Evolutionary conservation across 2,329 filamentous ascomycete genomes (phyloP), one percentile per base, ranked within the genome.

Genomic region (Hymenoscyphus scutula): DNA sequence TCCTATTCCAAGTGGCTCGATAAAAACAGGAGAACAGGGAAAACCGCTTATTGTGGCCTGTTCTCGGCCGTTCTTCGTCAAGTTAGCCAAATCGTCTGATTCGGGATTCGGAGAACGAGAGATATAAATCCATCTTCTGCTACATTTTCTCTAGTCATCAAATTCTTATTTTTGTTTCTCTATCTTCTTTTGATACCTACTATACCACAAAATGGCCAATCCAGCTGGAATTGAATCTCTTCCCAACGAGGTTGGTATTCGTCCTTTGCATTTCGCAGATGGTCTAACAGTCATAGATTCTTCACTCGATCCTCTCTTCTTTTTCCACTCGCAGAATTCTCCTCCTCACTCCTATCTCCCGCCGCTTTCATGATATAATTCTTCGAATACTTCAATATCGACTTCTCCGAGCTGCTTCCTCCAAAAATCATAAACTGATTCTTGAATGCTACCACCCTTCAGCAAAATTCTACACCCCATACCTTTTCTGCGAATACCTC

Each of bases 401-500:
- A 37, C 79, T 92, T 1, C 76, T 87, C 55, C 74, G 81, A 23
- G 84, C 85, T 23, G 81, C 85, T 4, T 77, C 82, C 2, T 76
- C 89, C 7, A 63, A 63, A 57, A 82, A 85, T 41, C 84, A 91
- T 71, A 84, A 87, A 60, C 76, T 95, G 45, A 84, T 93, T 41
- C 83, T 96, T 51, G 90, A 94, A 77, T 91, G 89, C 74, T 93
- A 89, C 71, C 90, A 89, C 66, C 91, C 90, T 0, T 85, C 81
- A 65, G 86, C 83, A 27, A 88, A 87, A 74, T 79, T 89, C 57
- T 87, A 83, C 5, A 87, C 89, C 23, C 88, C 90, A 0, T 87
- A 86, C 60, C 80, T 92, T 13, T 82, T 83, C 72, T 93, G 90
- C 75, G 80, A 85, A 53, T 89, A 89, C 65, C 78, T 88, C 11